Conservation (phyloP, 805 yeast species). For the Yamadazyma sp. region DNA sequence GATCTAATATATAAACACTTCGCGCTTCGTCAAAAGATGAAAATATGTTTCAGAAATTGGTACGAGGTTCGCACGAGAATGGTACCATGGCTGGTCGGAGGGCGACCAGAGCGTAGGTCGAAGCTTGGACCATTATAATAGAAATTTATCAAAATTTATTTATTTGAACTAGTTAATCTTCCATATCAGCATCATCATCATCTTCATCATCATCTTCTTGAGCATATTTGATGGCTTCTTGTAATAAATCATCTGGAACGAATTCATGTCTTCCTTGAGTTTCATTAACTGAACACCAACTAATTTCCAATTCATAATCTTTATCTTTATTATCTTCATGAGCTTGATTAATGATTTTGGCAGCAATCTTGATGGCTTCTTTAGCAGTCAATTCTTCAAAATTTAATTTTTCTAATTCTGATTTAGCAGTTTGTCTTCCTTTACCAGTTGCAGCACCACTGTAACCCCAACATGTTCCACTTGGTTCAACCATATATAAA, state of each 20-base stretch:
- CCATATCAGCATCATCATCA: constrained; percentile 46
- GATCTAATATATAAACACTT: too few species aligned
- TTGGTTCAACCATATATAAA: constrained; percentile 95
- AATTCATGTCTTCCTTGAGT: constrained; percentile 78
- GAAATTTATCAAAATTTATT: too few species aligned
- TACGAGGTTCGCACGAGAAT: too few species aligned
- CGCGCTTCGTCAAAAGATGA: too few species aligned
- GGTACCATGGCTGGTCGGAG: too few species aligned
- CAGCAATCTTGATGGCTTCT: constrained; percentile 92
- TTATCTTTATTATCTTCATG: constrained; percentile 98
- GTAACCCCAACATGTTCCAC: constrained; percentile 97
- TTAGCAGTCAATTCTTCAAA: constrained; percentile 62
- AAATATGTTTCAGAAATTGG: too few species aligned
- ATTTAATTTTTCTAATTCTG: constrained; percentile 89
- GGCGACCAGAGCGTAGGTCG: too few species aligned
- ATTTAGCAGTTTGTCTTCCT: constrained; percentile 97
- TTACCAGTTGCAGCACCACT: constrained; percentile 97
- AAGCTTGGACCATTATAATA: too few species aligned
- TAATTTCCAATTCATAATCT: constrained; percentile 90
- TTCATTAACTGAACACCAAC: constrained; percentile 78
- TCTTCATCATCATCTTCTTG: constrained; percentile 80
- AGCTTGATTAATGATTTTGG: constrained; percentile 86
- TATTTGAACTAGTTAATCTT: too few species aligned
- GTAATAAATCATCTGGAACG: constrained; percentile 74
- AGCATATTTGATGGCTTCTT: constrained; percentile 82